Evolutionary conservation across 2,329 filamentous ascomycete genomes (phyloP), one percentile per base, ranked within the genome.

Genomic region (Botrytis hyacinthi): DNA sequence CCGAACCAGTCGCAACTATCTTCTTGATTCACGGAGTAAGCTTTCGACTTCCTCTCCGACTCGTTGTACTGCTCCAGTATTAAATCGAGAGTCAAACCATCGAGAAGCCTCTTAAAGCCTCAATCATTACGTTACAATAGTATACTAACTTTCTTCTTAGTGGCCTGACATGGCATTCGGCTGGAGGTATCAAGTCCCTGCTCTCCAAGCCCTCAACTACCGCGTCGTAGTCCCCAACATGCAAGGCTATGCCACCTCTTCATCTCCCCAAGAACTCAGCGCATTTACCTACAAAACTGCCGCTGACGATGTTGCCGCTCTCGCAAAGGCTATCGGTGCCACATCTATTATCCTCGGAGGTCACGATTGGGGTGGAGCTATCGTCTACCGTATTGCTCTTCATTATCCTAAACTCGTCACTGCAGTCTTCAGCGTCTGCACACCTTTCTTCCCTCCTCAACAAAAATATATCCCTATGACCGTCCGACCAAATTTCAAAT

Each of bases 141-240:
- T 32, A 29, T 40, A 65, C 70, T 71, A 26, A 71, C 46, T 10
- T 54, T 54, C 20, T 14, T 51, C n/a, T 42, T 42, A 71, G 70
- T 97, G 91, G 83, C 95, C 95, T 0, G 94, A 97, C 44, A 62
- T 96, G 29, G 89, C 89, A 14, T 90, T 94, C 80, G 94, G 92
- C 80, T 98, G 95, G 95, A 91, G 95, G 75, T 91, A 93, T 83
- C 95, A 98, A 82, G 92, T 98, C 74, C 94, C 95, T 0, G 83
- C 89, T 78, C 87, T 98, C 35, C 82, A 92, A 48, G 86, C 90
- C 9, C 85, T 93, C 73, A 92, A 91, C 35, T 88, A 95, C 76
- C 89, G 92, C 73, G 93, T 97, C 72, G 89, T 98, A 37, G 93
- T 90, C 18, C 92, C 94, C 0, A 94, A 98, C 32, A 91, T 94